Evolutionary conservation across 345 rosid species (phyloP).

Genomic region (Nephelium lappaceum): DNA sequence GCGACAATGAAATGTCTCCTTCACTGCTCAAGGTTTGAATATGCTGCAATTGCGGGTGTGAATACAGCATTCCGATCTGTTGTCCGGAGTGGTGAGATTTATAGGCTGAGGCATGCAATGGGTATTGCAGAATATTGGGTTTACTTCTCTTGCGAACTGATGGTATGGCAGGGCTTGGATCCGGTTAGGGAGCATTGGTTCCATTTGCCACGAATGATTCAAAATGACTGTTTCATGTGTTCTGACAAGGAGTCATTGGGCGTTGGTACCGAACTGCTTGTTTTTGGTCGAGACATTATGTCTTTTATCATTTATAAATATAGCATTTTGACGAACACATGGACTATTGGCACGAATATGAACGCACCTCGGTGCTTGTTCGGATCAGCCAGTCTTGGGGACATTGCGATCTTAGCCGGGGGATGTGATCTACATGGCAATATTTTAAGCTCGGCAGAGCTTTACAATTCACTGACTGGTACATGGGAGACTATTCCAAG

Average conservation of each 20-base stretch:
- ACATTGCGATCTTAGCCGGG: constrained; percentile 75
- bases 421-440: constrained; percentile 67
- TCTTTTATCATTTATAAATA: constrained; percentile 50
- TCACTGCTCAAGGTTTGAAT: constrained; percentile 67
- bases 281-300: constrained; percentile 59
- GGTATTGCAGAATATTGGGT: constrained; percentile 76
- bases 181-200: constrained; percentile 63
- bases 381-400: constrained; percentile 69
- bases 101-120: constrained; percentile 45
- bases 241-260: constrained; percentile 70
- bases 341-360: constrained; percentile 55
- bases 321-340: constrained; percentile 50
- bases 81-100: constrained; percentile 53
- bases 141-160: constrained; percentile 68
- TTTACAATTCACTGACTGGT: constrained; percentile 63
- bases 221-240: constrained; percentile 53
- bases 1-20: constrained; percentile 59
- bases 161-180: constrained; percentile 85
- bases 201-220: constrained; percentile 62
- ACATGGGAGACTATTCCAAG: constrained; percentile 59
- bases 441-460: constrained; percentile 57
- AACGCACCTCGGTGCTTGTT: constrained; percentile 75
- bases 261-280: constrained; percentile 66
- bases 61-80: constrained; percentile 44
- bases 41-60: constrained; percentile 44